These are phyloP conservation scores for Fusarium multiceps DNA, from an alignment of 2,329 filamentous ascomycete species.

Conservation along the genomic window DNA sequence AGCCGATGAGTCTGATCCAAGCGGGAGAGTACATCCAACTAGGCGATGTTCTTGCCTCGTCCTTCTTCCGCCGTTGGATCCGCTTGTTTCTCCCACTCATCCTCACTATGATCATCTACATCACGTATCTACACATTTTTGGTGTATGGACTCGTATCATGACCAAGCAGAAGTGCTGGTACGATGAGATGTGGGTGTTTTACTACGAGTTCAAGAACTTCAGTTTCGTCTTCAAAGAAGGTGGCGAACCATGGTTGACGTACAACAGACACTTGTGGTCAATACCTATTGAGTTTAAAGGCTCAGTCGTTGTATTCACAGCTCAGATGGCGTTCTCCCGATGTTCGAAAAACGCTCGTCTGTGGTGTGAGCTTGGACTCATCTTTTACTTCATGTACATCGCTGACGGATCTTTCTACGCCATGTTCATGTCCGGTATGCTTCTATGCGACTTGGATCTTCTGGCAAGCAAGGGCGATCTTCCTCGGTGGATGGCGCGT, in stretches of 20 bases:
- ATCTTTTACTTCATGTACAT: slow-evolving; percentile 76
- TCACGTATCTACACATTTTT: slow-evolving; percentile 63
- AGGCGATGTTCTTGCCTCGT: slow-evolving; percentile 58
- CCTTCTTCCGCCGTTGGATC: slow-evolving; percentile 62
- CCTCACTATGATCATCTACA: slow-evolving; percentile 63
- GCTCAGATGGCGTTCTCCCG: slow-evolving; percentile 66
- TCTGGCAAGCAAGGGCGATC: slow-evolving; percentile 60
- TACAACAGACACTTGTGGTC: slow-evolving; percentile 71
- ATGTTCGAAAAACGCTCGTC: slow-evolving; percentile 64
- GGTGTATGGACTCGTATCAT: slow-evolving; percentile 57
- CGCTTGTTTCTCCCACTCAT: slow-evolving; percentile 65
- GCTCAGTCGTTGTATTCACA: slow-evolving; percentile 72
- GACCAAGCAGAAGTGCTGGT: slow-evolving; percentile 54
- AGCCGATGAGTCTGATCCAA: slow-evolving; percentile 60
- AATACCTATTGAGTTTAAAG: slow-evolving; percentile 71
- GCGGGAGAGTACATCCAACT: slow-evolving; percentile 56
- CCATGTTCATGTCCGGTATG: slow-evolving; percentile 71
- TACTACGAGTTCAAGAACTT: slow-evolving; percentile 73
- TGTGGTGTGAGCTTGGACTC: slow-evolving; percentile 64
- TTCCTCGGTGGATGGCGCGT: slow-evolving; percentile 61
- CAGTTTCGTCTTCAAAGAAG: slow-evolving; percentile 72
- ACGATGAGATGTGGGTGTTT: slow-evolving; percentile 62
- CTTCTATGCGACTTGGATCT: slow-evolving; percentile 71
- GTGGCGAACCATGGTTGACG: slow-evolving; percentile 62
- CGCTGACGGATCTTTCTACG: slow-evolving; percentile 71